Conservation (phyloP, 441 rosid genomes). For the Erysimum pusillum region DNA sequence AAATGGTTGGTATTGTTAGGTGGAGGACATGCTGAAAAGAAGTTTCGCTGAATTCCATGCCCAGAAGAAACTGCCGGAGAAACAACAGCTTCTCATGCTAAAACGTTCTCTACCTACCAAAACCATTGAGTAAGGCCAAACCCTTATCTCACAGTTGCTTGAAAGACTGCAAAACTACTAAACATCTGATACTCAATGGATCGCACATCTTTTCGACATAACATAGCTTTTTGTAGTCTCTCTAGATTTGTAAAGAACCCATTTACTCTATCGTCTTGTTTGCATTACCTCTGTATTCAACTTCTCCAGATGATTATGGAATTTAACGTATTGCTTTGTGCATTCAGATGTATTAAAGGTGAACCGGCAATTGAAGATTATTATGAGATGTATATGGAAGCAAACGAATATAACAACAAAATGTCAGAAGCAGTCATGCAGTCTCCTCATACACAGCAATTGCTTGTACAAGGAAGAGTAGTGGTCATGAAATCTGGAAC, state of each 20-base stretch:
- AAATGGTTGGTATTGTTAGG: slow-evolving; percentile 60
- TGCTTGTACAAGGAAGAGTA: slow-evolving; percentile 81
- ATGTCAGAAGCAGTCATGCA: slow-evolving; percentile 78
- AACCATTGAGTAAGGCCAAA: slow-evolving; percentile 76
- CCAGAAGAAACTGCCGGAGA: slow-evolving; percentile 94
- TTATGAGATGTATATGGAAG: slow-evolving; percentile 76
- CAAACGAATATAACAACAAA: slow-evolving; percentile 57
- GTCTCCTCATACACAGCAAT: slow-evolving; percentile 56
- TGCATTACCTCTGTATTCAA: slow-evolving; percentile 6
- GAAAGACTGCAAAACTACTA: slow-evolving; percentile 29
- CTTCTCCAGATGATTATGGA: neutral
- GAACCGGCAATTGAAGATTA: slow-evolving; percentile 95
- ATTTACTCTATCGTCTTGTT: neutral
- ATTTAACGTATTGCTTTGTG: slow-evolving; percentile 20
- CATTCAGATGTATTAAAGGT: slow-evolving; percentile 86
- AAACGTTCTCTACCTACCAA: slow-evolving; percentile 82
- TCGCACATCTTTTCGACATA: neutral
- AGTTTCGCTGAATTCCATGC: slow-evolving; percentile 98
- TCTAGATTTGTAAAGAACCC: slow-evolving; percentile 1
- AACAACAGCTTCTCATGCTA: slow-evolving; percentile 76
- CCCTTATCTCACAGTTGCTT: slow-evolving; percentile 6
- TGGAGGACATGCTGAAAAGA: slow-evolving; percentile 99
- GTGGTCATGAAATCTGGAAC: slow-evolving; percentile 84
- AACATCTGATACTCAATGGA: slow-evolving; percentile 6
- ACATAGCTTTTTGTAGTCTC: slow-evolving; percentile 14